Base-by-base conservation (phyloP, 257 asterid species). In the Solanum phureja region DNA sequence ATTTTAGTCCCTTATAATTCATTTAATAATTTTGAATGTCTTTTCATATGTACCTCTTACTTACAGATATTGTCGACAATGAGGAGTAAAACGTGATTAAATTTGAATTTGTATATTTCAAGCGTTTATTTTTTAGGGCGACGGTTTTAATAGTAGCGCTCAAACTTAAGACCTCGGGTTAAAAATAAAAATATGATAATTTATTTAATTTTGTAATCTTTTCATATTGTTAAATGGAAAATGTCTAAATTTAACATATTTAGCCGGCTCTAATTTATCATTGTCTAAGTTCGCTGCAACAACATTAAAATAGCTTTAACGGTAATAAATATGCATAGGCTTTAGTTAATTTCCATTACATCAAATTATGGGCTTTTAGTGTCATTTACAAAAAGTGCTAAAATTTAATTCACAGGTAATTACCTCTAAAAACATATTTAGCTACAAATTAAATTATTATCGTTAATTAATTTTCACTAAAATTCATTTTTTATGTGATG, bases 131-230 rank as follows among this genome's bases (percentile, higher is more conserved):
- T 60, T 60, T 60, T 60, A 21, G 29, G 29, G 6, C 0, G 4
- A 8, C 0, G 3, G 0, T 60, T 23, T 21, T 0, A 60, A 3
- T 60, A 21, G 29, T 23, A 49, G 3, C 0, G 3, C 8, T 1
- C 23, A 14, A 49, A 49, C 62, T 52, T 52, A 52, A 52, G 9
- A 16, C 3, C 3, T 52, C 3, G 9, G 0, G 6, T 52, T 52
- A 52, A 52, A 52, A 52, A 58, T 58, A 21, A 58, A 58, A 58
- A 21, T 58, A 8, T 58, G 66, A 58, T 21, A 11, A 58, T 21
- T 7, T 3, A 21, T 58, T 19, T 58, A 58, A 58, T 58, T 58
- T 58, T 58, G 66, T 58, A 58, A 58, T 58, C 24, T 58, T 19
- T 21, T 58, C 66, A 19, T 58, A 58, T 58, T 58, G 27, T 58